A percentile compares a stretch with the other conserved stretches of the same genome.
phyloP scores from a whole-genome alignment of 441 rosid genomes.

The Pelargonium exstipulatum region DNA sequence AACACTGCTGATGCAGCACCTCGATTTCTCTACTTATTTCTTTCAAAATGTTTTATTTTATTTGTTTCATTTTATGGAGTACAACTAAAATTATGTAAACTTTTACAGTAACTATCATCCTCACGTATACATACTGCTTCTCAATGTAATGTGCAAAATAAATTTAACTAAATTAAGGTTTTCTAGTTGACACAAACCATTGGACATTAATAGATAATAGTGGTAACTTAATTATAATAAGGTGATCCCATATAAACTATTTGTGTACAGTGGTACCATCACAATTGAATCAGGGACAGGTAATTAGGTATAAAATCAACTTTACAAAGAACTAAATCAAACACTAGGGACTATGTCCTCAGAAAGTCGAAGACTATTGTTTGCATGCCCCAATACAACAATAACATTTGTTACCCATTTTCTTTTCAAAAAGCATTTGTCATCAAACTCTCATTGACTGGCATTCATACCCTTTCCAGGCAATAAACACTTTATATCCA shows the following conservation, averaged over 20 bases:
- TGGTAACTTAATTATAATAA: background rate
- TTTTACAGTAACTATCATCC: background rate
- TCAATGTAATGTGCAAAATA: background rate
- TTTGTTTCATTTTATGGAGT: background rate
- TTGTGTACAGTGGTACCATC: too few species aligned
- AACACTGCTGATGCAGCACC: background rate
- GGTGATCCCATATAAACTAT: background rate
- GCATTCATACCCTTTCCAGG: background rate
- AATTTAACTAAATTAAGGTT: too few species aligned
- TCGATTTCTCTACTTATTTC: background rate
- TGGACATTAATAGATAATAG: background rate
- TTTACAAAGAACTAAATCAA: background rate
- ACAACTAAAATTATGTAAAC: background rate
- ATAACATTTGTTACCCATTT: background rate
- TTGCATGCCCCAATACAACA: background rate
- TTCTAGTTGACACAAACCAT: background rate
- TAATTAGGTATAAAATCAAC: background rate
- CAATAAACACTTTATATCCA: background rate
- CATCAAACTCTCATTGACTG: background rate
- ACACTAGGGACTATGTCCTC: slow-evolving; percentile 1
- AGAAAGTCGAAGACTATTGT: background rate
- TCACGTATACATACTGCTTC: background rate
- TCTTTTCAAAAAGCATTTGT: background rate
- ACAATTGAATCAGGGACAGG: too few species aligned
- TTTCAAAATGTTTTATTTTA: background rate